These are phyloP conservation scores for Monosporascus cannonballus DNA, from an alignment of 2,329 filamentous ascomycete genomes.

Conservation along the genomic window DNA sequence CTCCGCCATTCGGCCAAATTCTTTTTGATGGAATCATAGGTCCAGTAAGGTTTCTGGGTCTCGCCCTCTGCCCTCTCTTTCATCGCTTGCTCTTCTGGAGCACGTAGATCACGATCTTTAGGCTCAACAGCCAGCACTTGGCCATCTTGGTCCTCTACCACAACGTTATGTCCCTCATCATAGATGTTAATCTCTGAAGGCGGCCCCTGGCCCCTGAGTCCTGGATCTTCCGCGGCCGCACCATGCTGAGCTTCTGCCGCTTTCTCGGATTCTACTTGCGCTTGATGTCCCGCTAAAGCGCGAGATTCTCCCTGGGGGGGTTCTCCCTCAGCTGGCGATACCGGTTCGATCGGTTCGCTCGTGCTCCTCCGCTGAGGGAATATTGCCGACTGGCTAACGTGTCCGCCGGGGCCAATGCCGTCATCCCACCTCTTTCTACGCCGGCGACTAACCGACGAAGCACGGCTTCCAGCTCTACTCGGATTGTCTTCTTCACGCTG, in stretches of 20 bases:
- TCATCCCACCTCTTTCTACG: slow-evolving; percentile 64
- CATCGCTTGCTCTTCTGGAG: slow-evolving; percentile 13
- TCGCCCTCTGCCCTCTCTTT: slow-evolving; percentile 29
- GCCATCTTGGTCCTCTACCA: slow-evolving; percentile 81
- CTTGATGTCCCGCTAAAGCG: background rate
- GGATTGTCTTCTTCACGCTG: slow-evolving; percentile 69
- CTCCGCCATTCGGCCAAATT: slow-evolving; percentile 47
- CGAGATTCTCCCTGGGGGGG: slow-evolving; percentile 10
- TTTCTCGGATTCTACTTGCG: slow-evolving; percentile 18
- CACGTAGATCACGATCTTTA: slow-evolving; percentile 16
- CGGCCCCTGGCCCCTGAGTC: slow-evolving; percentile 7
- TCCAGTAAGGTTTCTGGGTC: slow-evolving; percentile 34
- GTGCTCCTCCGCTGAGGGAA: slow-evolving; percentile 51
- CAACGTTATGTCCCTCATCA: slow-evolving; percentile 70
- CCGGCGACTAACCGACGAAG: slow-evolving; percentile 56
- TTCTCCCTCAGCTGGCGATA: slow-evolving; percentile 18
- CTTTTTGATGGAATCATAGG: slow-evolving; percentile 41
- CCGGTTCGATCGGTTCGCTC: slow-evolving; percentile 27
- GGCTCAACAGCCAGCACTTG: slow-evolving; percentile 69
- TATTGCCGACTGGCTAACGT: slow-evolving; percentile 85
- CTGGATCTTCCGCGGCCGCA: slow-evolving; percentile 8
- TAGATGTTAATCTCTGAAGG: slow-evolving; percentile 57
- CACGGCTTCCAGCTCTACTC: slow-evolving; percentile 47
- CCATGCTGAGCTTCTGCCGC: slow-evolving; percentile 16
- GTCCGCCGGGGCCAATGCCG: slow-evolving; percentile 74